A percentile compares a stretch with the other conserved stretches of the same genome.
Conservation (phyloP, 768 basidiomycete genomes). For the Termitomyces sp. region DNA sequence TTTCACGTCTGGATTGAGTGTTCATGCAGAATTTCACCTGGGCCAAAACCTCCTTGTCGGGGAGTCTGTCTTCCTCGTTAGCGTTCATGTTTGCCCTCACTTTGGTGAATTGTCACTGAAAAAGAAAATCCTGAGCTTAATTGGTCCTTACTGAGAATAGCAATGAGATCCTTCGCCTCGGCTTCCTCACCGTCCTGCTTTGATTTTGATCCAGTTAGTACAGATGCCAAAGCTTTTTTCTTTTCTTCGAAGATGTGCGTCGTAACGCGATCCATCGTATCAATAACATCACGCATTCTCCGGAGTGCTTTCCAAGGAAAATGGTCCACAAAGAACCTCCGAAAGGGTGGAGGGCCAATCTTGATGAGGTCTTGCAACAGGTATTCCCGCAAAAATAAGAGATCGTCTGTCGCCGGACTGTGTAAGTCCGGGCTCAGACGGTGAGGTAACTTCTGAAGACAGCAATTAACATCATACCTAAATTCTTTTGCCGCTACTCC, state of each 20-base stretch:
- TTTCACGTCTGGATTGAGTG: not conserved
- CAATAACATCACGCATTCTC: conserved; percentile 24
- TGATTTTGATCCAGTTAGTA: conserved; percentile 18
- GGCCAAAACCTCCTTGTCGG: conserved; percentile 28
- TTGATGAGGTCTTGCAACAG: conserved; percentile 23
- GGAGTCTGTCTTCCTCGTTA: conserved; percentile 23
- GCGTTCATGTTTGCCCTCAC: conserved; percentile 31
- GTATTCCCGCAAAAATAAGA: conserved; percentile 15
- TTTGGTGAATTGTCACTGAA: conserved; percentile 2
- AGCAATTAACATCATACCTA: conserved; percentile 2
- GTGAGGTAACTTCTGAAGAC: not conserved
- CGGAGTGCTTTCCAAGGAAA: conserved; percentile 20
- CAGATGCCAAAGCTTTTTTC: conserved; percentile 21
- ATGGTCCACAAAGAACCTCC: conserved; percentile 25
- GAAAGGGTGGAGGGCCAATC: conserved; percentile 27
- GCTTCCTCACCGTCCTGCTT: conserved; percentile 20
- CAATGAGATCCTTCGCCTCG: conserved; percentile 26
- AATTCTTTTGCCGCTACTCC: conserved; percentile 21
- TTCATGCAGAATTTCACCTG: conserved; percentile 19
- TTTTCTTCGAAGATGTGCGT: conserved; percentile 28
- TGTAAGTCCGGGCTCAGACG: not conserved
- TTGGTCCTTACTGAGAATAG: conserved; percentile 18
- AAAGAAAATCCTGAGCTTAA: not conserved
- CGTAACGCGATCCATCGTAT: conserved; percentile 27
- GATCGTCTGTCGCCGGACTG: conserved; percentile 6